These are phyloP conservation scores for Entomortierella beljakovae DNA, from an alignment of 192 early-diverging fungal genomes.

Conservation along the genomic window DNA sequence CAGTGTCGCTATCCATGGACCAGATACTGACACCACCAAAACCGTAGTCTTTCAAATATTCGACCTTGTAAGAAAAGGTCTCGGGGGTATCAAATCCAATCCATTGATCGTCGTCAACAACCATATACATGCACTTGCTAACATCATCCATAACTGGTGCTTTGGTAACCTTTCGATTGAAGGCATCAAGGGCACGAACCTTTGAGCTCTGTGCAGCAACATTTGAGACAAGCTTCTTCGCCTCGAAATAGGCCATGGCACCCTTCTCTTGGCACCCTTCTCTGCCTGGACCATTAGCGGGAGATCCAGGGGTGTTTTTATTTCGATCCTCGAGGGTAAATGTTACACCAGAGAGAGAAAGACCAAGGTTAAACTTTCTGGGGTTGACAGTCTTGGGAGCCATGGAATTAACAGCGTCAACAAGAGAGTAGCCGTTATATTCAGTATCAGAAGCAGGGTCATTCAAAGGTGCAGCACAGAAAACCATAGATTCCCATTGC, in stretches of 20 bases:
- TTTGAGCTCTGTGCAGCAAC: background rate
- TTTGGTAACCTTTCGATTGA: conserved; percentile 4
- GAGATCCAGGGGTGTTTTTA: conserved; percentile 14
- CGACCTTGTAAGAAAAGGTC: conserved; percentile 33
- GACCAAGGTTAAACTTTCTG: conserved; percentile 38
- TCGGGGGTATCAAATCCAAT: conserved; percentile 32
- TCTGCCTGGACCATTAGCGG: conserved; percentile 20
- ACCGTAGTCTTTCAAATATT: conserved; percentile 24
- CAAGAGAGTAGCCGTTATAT: conserved; percentile 29
- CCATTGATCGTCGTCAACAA: conserved; percentile 26
- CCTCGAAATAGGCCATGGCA: conserved; percentile 38
- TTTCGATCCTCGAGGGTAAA: conserved; percentile 32
- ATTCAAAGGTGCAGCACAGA: conserved; percentile 26
- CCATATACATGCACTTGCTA: conserved; percentile 42
- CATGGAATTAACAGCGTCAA: conserved; percentile 28
- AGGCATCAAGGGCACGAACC: background rate
- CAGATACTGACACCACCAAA: conserved; percentile 43
- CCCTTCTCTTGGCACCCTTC: conserved; percentile 35
- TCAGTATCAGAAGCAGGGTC: conserved; percentile 20
- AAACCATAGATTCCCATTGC: conserved; percentile 29
- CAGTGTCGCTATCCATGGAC: conserved; percentile 38
- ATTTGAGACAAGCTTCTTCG: conserved; percentile 7
- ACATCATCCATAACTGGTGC: conserved; percentile 21
- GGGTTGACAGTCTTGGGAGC: conserved; percentile 33
- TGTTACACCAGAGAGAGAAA: conserved; percentile 31